Evolutionary conservation across 2,329 filamentous ascomycete species (phyloP), one percentile per base, ranked within the genome.

Genomic region (Cladobotryum protrusum): DNA sequence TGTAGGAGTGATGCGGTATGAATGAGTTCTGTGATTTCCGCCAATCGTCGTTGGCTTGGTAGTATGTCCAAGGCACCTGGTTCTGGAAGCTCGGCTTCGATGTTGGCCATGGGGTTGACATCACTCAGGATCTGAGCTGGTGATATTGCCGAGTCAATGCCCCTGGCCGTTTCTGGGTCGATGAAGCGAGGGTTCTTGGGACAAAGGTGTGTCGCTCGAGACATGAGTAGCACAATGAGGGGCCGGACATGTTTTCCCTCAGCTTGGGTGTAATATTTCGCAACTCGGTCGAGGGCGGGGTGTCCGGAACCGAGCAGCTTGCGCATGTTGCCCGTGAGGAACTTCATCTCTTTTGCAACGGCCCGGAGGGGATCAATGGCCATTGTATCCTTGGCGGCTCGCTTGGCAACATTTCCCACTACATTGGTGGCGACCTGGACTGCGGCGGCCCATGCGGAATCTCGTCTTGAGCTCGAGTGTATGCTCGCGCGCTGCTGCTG

Each of bases 221-320:
- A 92, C 92, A 99, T 97, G 61, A 99, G 83, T 54, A 99, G 81
- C 29, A 99, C 91, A 54, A 99, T 86, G 68, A 96, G 81, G 29
- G 93, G 93, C 58, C 93, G 85, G 59, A 99, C 85, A 70, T 97
- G 93, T 74, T 99, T 99, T 55, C 93, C 93, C 75, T 97, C 90
- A 52, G 88, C 88, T 62, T 92, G 87, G 18, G 93, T 96, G 69
- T 99, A 99, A 76, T 99, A 99, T 71, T 99, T 99, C 47, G 93
- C 90, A 24, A 91, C 92, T 39, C 89, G 91, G 65, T 97, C 93
- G 53, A 99, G 79, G 42, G 91, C 90, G 1, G 93, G 93, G 65
- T 99, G 92, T 5, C 92, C 92, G 0, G 91, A 96, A 5, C 92
- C 92, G 14, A 97, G 75, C n/a, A 97, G 77, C 64, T 95, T 87